phyloP scores from a whole-genome alignment of 192 early-diverging fungal species.

The Linnemannia schmuckeri region DNA sequence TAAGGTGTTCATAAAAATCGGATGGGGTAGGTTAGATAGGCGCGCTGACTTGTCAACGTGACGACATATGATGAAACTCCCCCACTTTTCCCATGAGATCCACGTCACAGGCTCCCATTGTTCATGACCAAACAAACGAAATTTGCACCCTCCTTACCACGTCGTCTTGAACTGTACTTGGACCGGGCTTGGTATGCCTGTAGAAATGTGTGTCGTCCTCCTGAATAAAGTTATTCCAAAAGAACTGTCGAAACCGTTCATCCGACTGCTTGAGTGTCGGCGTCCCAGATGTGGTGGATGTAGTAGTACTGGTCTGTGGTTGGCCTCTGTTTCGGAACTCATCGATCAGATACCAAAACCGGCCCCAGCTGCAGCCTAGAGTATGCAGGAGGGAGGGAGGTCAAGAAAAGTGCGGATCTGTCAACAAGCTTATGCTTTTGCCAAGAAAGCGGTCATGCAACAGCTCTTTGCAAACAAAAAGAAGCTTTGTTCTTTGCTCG shows the following conservation, averaged over 20 bases:
- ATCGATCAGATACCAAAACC: conserved; percentile 56
- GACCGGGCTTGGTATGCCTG: neutral
- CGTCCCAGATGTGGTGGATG: neutral
- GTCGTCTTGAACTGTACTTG: neutral
- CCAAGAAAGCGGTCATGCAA: neutral
- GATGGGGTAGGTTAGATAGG: too few species aligned
- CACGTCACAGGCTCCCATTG: too few species aligned
- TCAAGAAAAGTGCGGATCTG: too few species aligned
- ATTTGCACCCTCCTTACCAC: conserved; percentile 10
- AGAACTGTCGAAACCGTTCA: conserved; percentile 39
- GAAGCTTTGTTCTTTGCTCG: too few species aligned
- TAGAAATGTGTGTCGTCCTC: conserved; percentile 38
- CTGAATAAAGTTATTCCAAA: conserved; percentile 50
- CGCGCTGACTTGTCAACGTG: neutral
- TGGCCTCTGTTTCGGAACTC: conserved; percentile 11
- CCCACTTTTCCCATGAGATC: neutral
- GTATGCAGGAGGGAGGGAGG: neutral
- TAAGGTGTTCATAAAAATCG: too few species aligned
- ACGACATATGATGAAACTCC: neutral
- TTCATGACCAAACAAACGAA: neutral
- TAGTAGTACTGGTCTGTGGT: neutral
- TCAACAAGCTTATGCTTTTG: neutral
- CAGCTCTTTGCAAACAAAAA: neutral
- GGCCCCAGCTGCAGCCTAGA: conserved; percentile 41
- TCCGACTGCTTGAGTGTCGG: conserved; percentile 11